Evolutionary conservation across 305 asterid species (phyloP).

Genomic region (Caryopteris hybrid): DNA sequence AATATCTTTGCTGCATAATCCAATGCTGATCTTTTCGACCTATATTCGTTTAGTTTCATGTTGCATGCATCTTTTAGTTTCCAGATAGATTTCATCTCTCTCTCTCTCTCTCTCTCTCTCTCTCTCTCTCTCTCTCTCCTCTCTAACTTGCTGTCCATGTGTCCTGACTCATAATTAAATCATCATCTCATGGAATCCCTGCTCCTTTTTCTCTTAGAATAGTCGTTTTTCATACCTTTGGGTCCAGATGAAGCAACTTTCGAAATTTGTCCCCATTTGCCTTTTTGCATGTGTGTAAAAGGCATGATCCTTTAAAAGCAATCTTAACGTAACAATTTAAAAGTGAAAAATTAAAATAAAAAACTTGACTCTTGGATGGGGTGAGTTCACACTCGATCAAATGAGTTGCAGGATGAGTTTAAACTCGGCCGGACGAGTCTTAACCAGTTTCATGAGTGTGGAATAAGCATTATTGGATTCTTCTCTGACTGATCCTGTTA

Average conservation of each 20-base stretch:
- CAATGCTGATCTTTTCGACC: neutral
- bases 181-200: neutral
- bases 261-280: neutral
- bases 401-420: too few species aligned
- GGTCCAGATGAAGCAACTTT: neutral
- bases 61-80: slow-evolving; percentile 10
- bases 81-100: neutral
- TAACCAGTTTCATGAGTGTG: too few species aligned
- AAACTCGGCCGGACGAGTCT: too few species aligned
- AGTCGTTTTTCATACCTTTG: neutral
- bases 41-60: neutral
- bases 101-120: neutral
- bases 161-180: neutral
- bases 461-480: too few species aligned
- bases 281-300: slow-evolving; percentile 4
- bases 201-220: neutral
- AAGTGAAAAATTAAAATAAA: too few species aligned
- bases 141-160: neutral
- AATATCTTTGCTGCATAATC: slow-evolving; percentile 14
- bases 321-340: neutral
- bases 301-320: neutral
- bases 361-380: neutral
- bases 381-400: too few species aligned
- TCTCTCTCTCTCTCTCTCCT: neutral
- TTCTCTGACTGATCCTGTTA: too few species aligned